These are phyloP conservation scores for Acacia pycnantha DNA, from an alignment of 331 rosid genomes.

Conservation along the genomic window DNA sequence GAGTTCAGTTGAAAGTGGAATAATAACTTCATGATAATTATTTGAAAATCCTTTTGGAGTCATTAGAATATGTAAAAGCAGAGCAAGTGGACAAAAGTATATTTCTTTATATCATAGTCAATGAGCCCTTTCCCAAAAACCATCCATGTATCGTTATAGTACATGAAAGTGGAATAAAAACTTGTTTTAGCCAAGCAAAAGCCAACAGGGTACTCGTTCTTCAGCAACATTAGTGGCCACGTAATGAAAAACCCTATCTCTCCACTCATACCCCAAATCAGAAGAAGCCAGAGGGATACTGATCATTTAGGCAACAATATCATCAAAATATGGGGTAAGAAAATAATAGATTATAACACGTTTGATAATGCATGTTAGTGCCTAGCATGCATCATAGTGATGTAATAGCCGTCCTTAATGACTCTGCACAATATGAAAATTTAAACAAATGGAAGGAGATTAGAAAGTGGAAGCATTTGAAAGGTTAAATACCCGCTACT, in stretches of 20 bases:
- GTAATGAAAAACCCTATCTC: background rate
- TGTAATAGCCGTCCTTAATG: conserved; percentile 15
- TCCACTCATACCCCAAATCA: background rate
- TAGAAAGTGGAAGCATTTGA: conserved; percentile 16
- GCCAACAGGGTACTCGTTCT: background rate
- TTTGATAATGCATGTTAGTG: conserved; percentile 1
- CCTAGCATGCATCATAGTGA: conserved; percentile 29
- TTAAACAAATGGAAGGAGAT: conserved; percentile 18
- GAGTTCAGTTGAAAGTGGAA: conserved; percentile 35
- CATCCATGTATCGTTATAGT: conserved; percentile 5
- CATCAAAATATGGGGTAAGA: conserved; percentile 1
- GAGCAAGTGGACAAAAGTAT: conserved; percentile 23
- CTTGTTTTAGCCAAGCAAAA: background rate
- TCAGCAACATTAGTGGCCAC: background rate
- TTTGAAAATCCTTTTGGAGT: conserved; percentile 25
- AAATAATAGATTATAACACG: background rate
- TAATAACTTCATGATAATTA: conserved; percentile 32
- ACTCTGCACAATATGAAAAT: background rate
- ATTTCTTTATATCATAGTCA: conserved; percentile 24
- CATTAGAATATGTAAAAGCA: conserved; percentile 32
- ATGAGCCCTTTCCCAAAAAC: background rate
- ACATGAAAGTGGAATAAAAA: background rate
- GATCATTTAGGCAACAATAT: background rate
- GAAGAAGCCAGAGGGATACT: background rate
- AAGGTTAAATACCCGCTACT: background rate